Base-by-base conservation (phyloP, 441 rosid genomes). In the Biscutella auriculata region DNA sequence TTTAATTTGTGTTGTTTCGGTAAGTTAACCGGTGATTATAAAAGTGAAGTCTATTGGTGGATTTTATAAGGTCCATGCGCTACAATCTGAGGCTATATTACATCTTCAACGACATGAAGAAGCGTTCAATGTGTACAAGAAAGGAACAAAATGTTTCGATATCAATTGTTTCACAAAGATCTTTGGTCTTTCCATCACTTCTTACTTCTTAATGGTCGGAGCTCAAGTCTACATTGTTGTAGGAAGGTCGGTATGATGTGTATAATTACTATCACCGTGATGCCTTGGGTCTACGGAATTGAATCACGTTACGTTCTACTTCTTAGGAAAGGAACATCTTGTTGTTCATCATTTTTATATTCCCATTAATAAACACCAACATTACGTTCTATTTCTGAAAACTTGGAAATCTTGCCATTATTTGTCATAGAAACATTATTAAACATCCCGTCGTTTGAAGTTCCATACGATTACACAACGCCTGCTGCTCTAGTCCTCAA, bases 181-280 rank as follows among this genome's bases (percentile, higher is more conserved):
- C 9, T 79, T 80, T 52, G 94, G 89, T 58, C 71, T 64, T 49
- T 51, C 76, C 29, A 52, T 53, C 5, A 57, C 77, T 25, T 67
- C 84, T n/a, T 65, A 73, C 60, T 56, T 82, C 19, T 60, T 83
- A 55, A 68, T 68, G 74, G 71, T 80, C 40, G 70, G 77, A 55
- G 84, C 97, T 33, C 77, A 68, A 49, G 76, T 82, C 46, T 79
- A 80, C 79, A 57, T 83, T 73, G 77, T 82, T 45, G 65, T 68
- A 2, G 89, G 97, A 75, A 84, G 95, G 93, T 86, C 47, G 50
- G 79, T 63, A 7, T 28, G n/a, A n/a, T n/a, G n/a, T n/a, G n/a
- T n/a, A n/a, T n/a, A n/a, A 28, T 4, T 49, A 34, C n/a, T 26
- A n/a, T 26, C 27, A 53, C 26, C 9, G 4, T n/a, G 11, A 10